A percentile compares a stretch with the other conserved stretches of the same genome.
Evolutionary conservation across 1,284 basidiomycete genomes (phyloP).

Genomic region (Ustilago tritici): DNA sequence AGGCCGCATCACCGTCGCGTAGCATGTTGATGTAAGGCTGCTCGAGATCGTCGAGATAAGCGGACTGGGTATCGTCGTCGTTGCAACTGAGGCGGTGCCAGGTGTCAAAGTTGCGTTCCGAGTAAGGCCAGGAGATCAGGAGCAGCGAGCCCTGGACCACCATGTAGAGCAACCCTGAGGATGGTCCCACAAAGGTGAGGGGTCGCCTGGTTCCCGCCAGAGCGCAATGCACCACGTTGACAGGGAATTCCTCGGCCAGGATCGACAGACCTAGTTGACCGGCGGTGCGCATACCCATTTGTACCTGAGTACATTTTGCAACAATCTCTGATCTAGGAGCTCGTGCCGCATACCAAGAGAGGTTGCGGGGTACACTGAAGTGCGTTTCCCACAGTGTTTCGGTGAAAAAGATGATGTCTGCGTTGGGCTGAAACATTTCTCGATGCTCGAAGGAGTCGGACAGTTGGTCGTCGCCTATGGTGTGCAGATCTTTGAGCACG

Average conservation of each 20-base stretch:
- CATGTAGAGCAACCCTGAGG: slow-evolving; percentile 24
- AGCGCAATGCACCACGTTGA: slow-evolving; percentile 22
- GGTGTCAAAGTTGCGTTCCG: slow-evolving; percentile 22
- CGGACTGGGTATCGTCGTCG: neutral
- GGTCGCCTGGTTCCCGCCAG: slow-evolving; percentile 26
- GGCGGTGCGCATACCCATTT: neutral
- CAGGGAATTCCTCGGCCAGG: neutral
- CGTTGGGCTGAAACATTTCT: slow-evolving; percentile 5
- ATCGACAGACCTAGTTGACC: slow-evolving; percentile 1
- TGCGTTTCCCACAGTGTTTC: slow-evolving; percentile 36
- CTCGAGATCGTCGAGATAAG: slow-evolving; percentile 26
- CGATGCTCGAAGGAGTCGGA: slow-evolving; percentile 11
- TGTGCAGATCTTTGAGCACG: slow-evolving; percentile 25
- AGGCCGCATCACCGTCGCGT: slow-evolving; percentile 31
- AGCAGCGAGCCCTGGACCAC: slow-evolving; percentile 34
- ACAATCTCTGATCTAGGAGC: neutral
- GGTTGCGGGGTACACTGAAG: slow-evolving; percentile 23
- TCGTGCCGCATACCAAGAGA: slow-evolving; percentile 22
- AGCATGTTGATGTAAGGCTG: slow-evolving; percentile 26
- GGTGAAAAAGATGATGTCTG: slow-evolving; percentile 12
- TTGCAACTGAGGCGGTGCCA: slow-evolving; percentile 18
- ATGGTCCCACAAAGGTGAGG: slow-evolving; percentile 15
- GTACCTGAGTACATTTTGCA: slow-evolving; percentile 5
- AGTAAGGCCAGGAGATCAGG: slow-evolving; percentile 30
- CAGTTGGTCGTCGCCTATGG: too few relatives aligned